Percentiles rank a stretch among this genome's conserved stretches.
These are phyloP conservation scores for Bretziella fagacearum DNA, from an alignment of 2,329 filamentous ascomycete species.

Conservation along the genomic window DNA sequence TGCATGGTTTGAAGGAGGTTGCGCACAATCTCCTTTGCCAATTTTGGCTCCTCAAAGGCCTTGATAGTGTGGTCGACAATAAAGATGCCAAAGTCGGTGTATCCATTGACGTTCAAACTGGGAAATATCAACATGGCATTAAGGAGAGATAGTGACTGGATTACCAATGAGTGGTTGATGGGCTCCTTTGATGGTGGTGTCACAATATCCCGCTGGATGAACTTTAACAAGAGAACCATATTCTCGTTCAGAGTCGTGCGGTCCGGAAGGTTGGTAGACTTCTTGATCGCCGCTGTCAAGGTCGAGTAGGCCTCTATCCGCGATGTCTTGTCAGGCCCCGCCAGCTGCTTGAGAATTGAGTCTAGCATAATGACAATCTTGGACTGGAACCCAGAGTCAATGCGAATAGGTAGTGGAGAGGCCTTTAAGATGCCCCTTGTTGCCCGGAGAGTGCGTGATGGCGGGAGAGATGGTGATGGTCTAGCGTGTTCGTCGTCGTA, in stretches of 20 bases:
- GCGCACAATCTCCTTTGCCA: constrained; percentile 62
- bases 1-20: constrained; percentile 67
- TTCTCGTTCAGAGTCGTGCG: constrained; percentile 55
- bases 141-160: constrained; percentile 62
- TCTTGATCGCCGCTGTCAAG: constrained; percentile 56
- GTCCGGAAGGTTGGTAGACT: constrained; percentile 69
- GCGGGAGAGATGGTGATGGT: constrained; percentile 12
- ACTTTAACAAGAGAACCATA: constrained; percentile 60
- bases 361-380: constrained; percentile 60
- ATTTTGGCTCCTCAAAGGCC: constrained; percentile 48
- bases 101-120: constrained; percentile 51
- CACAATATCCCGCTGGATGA: constrained; percentile 66
- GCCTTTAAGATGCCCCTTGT: constrained; percentile 65
- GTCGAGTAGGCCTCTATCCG: constrained; percentile 77
- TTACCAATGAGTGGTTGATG: constrained; percentile 52
- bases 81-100: constrained; percentile 63
- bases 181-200: constrained; percentile 38
- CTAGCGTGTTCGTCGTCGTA: constrained; percentile 25
- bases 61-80: constrained; percentile 67
- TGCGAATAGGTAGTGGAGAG: constrained; percentile 31
- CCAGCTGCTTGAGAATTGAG: constrained; percentile 66
- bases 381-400: constrained; percentile 22
- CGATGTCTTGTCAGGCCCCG: constrained; percentile 51
- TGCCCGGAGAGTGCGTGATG: constrained; percentile 11
- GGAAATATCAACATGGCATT: constrained; percentile 60